phyloP scores from a whole-genome alignment of 169 alveolate species.

The Besnoitia besnoiti region DNA sequence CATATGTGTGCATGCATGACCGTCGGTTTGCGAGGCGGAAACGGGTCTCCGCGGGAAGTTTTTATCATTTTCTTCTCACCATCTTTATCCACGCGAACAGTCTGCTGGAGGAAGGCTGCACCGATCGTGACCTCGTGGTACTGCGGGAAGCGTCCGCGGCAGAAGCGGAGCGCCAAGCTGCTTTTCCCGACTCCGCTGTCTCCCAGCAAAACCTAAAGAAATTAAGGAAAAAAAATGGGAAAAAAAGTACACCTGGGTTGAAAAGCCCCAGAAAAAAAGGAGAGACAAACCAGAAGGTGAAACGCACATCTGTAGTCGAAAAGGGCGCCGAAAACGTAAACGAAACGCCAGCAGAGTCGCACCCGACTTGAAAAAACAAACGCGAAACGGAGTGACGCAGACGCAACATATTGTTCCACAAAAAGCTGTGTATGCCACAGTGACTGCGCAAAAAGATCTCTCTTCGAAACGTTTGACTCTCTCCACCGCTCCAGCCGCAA shows the following conservation, averaged over 20 bases:
- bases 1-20: background rate
- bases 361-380: too few species aligned
- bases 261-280: background rate
- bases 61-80: constrained; percentile 56
- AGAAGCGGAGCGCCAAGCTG: constrained; percentile 85
- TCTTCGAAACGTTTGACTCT: too few species aligned
- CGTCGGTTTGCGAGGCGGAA: background rate
- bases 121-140: constrained; percentile 91
- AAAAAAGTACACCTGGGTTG: background rate
- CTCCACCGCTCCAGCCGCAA: background rate
- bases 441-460: too few species aligned
- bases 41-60: background rate
- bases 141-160: constrained; percentile 87
- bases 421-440: too few species aligned
- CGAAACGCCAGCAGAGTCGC: background rate
- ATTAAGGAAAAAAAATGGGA: background rate
- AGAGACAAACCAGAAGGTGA: background rate
- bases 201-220: constrained; percentile 84
- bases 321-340: background rate
- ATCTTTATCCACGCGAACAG: constrained; percentile 49
- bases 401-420: background rate
- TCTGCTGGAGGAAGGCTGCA: constrained; percentile 88
- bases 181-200: constrained; percentile 94
- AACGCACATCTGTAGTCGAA: too few species aligned
- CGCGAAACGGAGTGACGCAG: background rate